Evolutionary conservation across 78 protist species (phyloP), one percentile per base, ranked within the genome.

Genomic region (Dictyostelium capitatum): DNA sequence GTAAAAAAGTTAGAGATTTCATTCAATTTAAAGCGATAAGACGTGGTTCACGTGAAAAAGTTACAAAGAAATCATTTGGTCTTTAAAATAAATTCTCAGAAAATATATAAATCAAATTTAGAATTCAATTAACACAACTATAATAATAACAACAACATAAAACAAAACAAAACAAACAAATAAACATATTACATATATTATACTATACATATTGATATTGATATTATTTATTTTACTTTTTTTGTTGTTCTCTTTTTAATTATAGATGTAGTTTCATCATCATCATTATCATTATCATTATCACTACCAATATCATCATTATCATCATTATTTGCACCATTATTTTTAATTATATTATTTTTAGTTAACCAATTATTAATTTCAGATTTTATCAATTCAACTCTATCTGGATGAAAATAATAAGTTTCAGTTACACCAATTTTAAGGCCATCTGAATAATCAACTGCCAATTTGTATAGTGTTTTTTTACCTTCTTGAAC

Each of bases 401-500:
- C 15, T 67, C 17, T 43, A 6, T 67, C 75, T 12, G 75, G 75
- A 30, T 28, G 30, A 41, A 32, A 67, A 32, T 32, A 67, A 67
- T 37, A 67, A 67, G 75, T 67, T 67, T 67, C 75, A 32, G 75
- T 67, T 17, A 67, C 48, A 25, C 75, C 75, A 67, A 67, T 67
- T 67, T 67, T 67, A 67, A 67, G 75, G 15, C 75, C 75, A 67
- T 67, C 75, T 5, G 75, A 43, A n/a, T 43, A 72, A 43, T 43
- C 54, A 2, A 32, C 15, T 9, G 53, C 41, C 23, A 87, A 54
- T 50, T 65, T 74, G 23, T 20, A 51, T 19, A 87, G 37, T 65
- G 79, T 79, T 46, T 59, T 87, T 56, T 87, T 87, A 25, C 51
- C 72, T 46, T 84, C 83, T 14, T 47, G 6, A 28, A 75, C 50